A percentile compares a stretch with the other conserved stretches of the same genome.
Evolutionary conservation across 352 stramenopile species (phyloP).

Genomic region (Globisporangium solare): DNA sequence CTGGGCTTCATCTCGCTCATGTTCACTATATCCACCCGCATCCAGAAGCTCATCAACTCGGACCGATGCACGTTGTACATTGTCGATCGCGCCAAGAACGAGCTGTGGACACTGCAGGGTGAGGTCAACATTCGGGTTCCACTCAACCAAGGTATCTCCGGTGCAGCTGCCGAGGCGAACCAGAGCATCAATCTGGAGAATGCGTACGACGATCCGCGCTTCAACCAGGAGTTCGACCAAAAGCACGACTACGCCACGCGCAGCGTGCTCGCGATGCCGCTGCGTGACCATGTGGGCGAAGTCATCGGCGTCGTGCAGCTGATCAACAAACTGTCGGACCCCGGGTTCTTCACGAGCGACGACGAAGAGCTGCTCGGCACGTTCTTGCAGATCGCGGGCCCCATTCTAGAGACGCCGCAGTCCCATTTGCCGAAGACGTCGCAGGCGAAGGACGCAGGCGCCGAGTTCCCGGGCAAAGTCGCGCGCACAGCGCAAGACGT

Average conservation of each 20-base stretch:
- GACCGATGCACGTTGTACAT: conserved; percentile 93
- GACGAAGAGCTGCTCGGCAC: conserved; percentile 84
- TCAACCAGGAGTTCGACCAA: conserved; percentile 89
- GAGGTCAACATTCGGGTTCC: conserved; percentile 87
- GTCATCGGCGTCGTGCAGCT: conserved; percentile 86
- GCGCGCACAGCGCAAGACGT: conserved; percentile 35
- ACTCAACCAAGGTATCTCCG: conserved; percentile 82
- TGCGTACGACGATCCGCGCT: conserved; percentile 83
- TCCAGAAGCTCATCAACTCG: conserved; percentile 84
- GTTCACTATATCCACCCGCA: conserved; percentile 89
- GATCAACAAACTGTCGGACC: conserved; percentile 82
- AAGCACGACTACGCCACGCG: conserved; percentile 85
- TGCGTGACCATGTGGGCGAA: conserved; percentile 65
- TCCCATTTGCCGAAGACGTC: conserved; percentile 59
- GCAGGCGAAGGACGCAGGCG: conserved; percentile 34
- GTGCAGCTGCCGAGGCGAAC: conserved; percentile 66
- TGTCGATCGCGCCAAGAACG: conserved; percentile 82
- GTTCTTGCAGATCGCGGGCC: conserved; percentile 86
- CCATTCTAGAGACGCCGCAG: conserved; percentile 84
- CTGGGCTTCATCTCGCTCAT: conserved; percentile 88
- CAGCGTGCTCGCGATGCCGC: conserved; percentile 85
- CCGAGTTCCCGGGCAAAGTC: conserved; percentile 57
- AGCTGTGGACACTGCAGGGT: conserved; percentile 89
- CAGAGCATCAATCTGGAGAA: conserved; percentile 78
- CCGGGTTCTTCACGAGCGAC: conserved; percentile 73